Evolutionary conservation across 1,284 basidiomycete species (phyloP).

Genomic region (Apiotrichum sp.): DNA sequence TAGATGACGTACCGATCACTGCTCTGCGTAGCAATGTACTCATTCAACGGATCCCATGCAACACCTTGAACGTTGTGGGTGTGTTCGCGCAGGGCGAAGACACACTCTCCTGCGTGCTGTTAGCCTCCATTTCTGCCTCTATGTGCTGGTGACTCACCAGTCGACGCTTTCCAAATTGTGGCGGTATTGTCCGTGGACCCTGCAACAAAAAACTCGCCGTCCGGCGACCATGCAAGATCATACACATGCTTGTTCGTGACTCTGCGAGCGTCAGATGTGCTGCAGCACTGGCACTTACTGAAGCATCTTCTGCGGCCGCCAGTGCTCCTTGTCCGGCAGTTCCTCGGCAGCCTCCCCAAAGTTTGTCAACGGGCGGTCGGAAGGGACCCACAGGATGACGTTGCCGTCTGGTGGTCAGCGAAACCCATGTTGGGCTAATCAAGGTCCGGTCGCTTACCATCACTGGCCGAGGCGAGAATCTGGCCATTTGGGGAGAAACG

Average conservation of each 20-base stretch:
- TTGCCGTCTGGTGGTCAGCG: constrained; percentile 67
- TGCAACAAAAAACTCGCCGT: constrained; percentile 85
- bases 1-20: constrained; percentile 61
- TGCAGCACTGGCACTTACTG: constrained; percentile 52
- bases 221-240: constrained; percentile 94
- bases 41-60: constrained; percentile 91
- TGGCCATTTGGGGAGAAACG: constrained; percentile 95
- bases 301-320: constrained; percentile 85
- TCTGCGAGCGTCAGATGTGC: constrained; percentile 22
- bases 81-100: constrained; percentile 58
- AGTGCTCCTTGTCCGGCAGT: constrained; percentile 84
- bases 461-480: constrained; percentile 84
- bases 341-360: constrained; percentile 82
- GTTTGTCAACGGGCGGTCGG: constrained; percentile 63
- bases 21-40: constrained; percentile 90
- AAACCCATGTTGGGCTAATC: not conserved
- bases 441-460: constrained; percentile 58
- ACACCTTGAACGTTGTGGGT: constrained; percentile 93
- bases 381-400: constrained; percentile 90
- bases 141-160: constrained; percentile 25
- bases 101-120: constrained; percentile 36
- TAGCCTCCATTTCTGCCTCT: constrained; percentile 1
- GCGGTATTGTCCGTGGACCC: constrained; percentile 96
- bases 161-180: constrained; percentile 43
- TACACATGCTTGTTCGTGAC: constrained; percentile 87